Conservation (phyloP, 2,329 filamentous ascomycete species). For the Cercospora zeae-maydis region DNA sequence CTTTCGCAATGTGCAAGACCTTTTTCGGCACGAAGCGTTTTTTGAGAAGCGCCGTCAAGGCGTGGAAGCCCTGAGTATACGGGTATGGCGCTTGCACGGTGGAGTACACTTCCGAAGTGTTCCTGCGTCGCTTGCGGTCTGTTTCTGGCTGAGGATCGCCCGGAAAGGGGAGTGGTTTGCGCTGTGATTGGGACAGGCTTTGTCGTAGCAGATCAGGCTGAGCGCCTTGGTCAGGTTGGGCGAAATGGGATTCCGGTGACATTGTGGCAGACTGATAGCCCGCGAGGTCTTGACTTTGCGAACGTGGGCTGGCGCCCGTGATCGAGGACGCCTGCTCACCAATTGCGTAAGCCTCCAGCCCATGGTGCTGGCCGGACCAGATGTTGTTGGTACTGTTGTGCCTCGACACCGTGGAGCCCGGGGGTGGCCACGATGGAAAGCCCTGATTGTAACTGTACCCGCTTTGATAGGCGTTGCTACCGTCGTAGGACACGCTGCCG, state of each 20-base stretch:
- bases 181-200: conserved; percentile 34
- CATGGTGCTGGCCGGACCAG: conserved; percentile 43
- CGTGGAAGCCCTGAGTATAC: conserved; percentile 87
- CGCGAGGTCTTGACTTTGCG: conserved; percentile 49
- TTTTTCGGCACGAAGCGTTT: conserved; percentile 74
- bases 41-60: conserved; percentile 74
- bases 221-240: conserved; percentile 32
- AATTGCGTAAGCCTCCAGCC: conserved; percentile 56
- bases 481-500: conserved; percentile 32
- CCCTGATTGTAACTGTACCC: conserved; percentile 25
- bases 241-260: conserved; percentile 34
- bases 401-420: conserved; percentile 37
- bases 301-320: conserved; percentile 56
- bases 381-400: conserved; percentile 44
- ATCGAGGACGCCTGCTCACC: conserved; percentile 56
- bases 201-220: conserved; percentile 34
- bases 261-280: conserved; percentile 36
- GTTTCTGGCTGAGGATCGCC: conserved; percentile 29
- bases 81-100: conserved; percentile 87
- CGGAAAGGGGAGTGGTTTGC: conserved; percentile 31
- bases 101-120: conserved; percentile 83
- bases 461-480: conserved; percentile 24
- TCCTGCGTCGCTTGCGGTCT: conserved; percentile 53
- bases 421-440: conserved; percentile 33
- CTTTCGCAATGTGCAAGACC: conserved; percentile 77